Conservation (phyloP, 306 rosid species). For the Lathyrus aphaca region DNA sequence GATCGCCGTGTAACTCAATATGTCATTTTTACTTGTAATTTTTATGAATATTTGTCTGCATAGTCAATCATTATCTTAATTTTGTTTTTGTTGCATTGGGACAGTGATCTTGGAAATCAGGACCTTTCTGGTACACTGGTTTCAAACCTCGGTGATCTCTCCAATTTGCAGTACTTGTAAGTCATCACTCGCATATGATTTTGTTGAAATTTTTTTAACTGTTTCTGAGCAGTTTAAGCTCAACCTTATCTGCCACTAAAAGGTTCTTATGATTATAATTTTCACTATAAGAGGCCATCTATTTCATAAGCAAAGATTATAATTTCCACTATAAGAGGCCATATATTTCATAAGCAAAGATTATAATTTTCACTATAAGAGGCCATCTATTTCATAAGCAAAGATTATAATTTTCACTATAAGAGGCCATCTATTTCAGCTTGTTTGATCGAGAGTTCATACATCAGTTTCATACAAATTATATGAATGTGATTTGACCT, state of each 20-base stretch:
- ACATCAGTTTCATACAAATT: slow-evolving; percentile 2
- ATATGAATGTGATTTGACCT: neutral
- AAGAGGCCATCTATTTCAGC: neutral
- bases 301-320: too few relatives aligned
- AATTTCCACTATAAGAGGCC: too few relatives aligned
- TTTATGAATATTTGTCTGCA: neutral
- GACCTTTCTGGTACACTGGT: slow-evolving; percentile 80
- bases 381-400: too few relatives aligned
- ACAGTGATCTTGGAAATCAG: slow-evolving; percentile 91
- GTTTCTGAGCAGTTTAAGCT: neutral
- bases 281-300: too few relatives aligned
- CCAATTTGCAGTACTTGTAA: slow-evolving; percentile 85
- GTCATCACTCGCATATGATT: slow-evolving; percentile 31
- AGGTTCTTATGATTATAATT: too few relatives aligned
- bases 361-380: too few relatives aligned
- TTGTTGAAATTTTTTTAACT: slow-evolving; percentile 49
- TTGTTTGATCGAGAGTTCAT: slow-evolving; percentile 23
- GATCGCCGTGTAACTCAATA: slow-evolving; percentile 82
- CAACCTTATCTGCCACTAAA: too few relatives aligned
- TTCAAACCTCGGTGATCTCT: slow-evolving; percentile 68
- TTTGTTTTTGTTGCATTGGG: neutral
- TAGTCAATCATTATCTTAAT: too few relatives aligned
- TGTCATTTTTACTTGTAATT: slow-evolving; percentile 22
- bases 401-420: slow-evolving; percentile 14
- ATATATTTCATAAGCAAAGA: too few relatives aligned